Evolutionary conservation across 164 flowering plant species (phyloP).

Genomic region (Nymphaea thermarum): DNA sequence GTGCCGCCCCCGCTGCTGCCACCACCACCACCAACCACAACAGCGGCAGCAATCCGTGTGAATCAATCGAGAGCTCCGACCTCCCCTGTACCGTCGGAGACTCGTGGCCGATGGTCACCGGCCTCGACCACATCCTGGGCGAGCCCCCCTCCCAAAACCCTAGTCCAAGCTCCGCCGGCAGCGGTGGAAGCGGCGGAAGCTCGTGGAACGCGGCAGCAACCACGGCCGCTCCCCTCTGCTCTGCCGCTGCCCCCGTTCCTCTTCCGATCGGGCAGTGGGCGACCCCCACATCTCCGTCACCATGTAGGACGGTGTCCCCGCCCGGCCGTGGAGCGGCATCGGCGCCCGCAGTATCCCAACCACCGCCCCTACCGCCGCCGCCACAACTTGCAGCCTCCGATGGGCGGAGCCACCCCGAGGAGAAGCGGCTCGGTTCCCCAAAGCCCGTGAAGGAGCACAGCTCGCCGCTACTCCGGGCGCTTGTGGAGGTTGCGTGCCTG

Average conservation of each 20-base stretch:
- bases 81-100: conserved; percentile 35
- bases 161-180: not conserved
- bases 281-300: not conserved
- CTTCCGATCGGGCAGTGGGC: not conserved
- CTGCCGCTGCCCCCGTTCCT: conserved; percentile 13
- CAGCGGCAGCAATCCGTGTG: conserved; percentile 7
- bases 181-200: not conserved
- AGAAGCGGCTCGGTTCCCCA: not conserved
- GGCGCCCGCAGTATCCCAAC: not conserved
- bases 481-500: conserved; percentile 51
- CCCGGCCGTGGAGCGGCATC: not conserved
- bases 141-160: not conserved
- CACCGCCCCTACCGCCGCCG: conserved; percentile 4
- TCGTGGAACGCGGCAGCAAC: not conserved
- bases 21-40: not conserved
- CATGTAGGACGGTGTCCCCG: no score
- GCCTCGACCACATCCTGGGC: not conserved
- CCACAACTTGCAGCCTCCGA: not conserved
- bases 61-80: conserved; percentile 50
- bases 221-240: conserved; percentile 2
- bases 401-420: not conserved
- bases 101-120: conserved; percentile 34
- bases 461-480: conserved; percentile 33
- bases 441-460: conserved; percentile 19
- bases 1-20: no score